Evolutionary conservation across 2,329 filamentous ascomycete species (phyloP), one percentile per base, ranked within the genome.

Genomic region (Alternaria alternata): DNA sequence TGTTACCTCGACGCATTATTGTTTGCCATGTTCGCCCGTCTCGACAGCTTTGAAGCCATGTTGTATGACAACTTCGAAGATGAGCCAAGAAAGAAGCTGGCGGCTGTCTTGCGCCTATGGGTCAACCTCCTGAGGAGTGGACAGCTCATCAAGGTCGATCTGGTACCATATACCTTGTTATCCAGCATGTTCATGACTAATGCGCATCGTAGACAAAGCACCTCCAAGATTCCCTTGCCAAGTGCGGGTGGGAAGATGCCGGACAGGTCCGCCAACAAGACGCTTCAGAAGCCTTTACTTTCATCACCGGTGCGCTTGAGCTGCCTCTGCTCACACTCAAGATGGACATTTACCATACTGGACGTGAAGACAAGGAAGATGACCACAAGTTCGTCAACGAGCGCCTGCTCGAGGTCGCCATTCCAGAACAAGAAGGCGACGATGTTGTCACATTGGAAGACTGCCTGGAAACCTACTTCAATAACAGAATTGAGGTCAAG

Each of bases 361-460:
- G 94, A 14, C 93, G 92, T 72, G 90, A 92, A 70, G 87, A 90
- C 63, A 90, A 91, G 51, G 87, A 88, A 41, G 93, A 96, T 66
- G 95, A 99, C 72, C 94, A 98, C 82, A 97, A 96, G 75, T 92
- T 97, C 58, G 89, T 97, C 54, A 94, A 96, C 67, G 95, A 99
- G 79, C 86, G 95, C 54, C 81, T 97, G 22, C 83, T 99, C 7
- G 95, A 98, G 72, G 87, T 99, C 41, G 94, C 93, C 0, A 91
- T 99, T n/a, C 92, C 93, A 0, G 89, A 92, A 51, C 85, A 88
- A 6, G 73, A 79, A 11, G 87, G 91, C 46, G 89, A 88, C 24
- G 88, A 88, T 59, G 84, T 86, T 3, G 85, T 97, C 62, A 93
- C 90, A 28, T 81, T 99, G 20, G 95, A 98, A 78, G 91, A 96